Percentiles rank a stretch among this genome's conserved stretches.
Conservation (phyloP, 164 flowering plant species). For the Dillenia suffruticosa region DNA sequence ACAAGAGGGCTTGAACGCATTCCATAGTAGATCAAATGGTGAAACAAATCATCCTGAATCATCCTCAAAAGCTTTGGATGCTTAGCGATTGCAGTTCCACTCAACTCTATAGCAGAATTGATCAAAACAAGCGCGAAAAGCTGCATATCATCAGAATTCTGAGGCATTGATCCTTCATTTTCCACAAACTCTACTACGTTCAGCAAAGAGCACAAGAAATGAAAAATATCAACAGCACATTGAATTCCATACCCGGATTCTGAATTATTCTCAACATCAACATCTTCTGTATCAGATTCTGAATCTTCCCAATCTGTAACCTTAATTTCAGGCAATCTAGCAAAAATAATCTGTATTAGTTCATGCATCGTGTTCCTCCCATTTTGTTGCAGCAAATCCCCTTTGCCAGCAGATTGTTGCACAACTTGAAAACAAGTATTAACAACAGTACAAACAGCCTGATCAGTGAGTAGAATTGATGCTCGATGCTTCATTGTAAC, state of each 20-base stretch:
- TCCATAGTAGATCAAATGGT: conserved; percentile 78
- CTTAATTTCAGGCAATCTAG: conserved; percentile 56
- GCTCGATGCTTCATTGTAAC: conserved; percentile 51
- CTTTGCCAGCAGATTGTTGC: conserved; percentile 54
- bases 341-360: conserved; percentile 53
- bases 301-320: conserved; percentile 31
- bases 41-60: conserved; percentile 76
- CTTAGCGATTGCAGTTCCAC: conserved; percentile 67
- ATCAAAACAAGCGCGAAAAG: conserved; percentile 72
- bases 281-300: conserved; percentile 50
- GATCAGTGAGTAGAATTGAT: conserved; percentile 52
- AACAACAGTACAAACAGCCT: conserved; percentile 63
- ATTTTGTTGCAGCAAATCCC: conserved; percentile 68
- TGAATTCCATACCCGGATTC: conserved; percentile 59
- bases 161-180: conserved; percentile 37
- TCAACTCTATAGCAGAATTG: conserved; percentile 69
- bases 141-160: conserved; percentile 66
- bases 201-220: conserved; percentile 72
- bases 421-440: conserved; percentile 77
- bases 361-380: conserved; percentile 83
- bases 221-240: conserved; percentile 66
- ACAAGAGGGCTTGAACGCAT: conserved; percentile 52
- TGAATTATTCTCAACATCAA: conserved; percentile 12
- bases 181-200: conserved; percentile 60
- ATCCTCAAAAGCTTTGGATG: conserved; percentile 72